phyloP scores from a whole-genome alignment of 2,329 filamentous ascomycete genomes.

The Talaromyces marneffei region DNA sequence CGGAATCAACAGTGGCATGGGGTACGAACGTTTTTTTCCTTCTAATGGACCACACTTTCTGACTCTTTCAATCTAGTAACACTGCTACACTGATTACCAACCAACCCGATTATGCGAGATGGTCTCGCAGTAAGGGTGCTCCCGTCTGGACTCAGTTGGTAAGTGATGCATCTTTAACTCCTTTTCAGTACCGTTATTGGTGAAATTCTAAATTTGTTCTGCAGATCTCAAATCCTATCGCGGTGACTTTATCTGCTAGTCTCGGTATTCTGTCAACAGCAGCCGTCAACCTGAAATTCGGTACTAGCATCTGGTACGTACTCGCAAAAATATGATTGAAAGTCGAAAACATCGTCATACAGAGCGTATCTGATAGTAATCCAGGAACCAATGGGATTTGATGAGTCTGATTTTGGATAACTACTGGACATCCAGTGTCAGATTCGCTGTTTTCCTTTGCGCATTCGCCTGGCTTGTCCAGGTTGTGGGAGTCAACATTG shows the following conservation, averaged over 20 bases:
- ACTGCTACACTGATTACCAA: conserved; percentile 38
- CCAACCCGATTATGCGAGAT: conserved; percentile 44
- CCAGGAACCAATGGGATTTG: conserved; percentile 27
- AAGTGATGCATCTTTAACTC: neutral
- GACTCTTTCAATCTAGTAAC: conserved; percentile 14
- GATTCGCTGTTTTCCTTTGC: conserved; percentile 36
- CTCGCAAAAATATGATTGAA: neutral
- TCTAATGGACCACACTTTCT: neutral
- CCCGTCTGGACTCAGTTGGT: conserved; percentile 38
- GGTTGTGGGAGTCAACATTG: conserved; percentile 36
- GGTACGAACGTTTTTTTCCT: conserved; percentile 6
- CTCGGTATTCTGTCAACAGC: conserved; percentile 43
- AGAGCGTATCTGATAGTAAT: neutral
- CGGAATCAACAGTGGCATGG: conserved; percentile 37
- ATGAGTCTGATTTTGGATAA: conserved; percentile 28
- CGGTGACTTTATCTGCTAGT: conserved; percentile 37
- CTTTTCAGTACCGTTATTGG: neutral
- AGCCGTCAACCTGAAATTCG: conserved; percentile 41
- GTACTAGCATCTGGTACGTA: conserved; percentile 24
- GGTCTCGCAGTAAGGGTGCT: conserved; percentile 23
- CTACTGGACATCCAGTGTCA: conserved; percentile 28
- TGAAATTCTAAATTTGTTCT: neutral
- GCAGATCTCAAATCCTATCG: conserved; percentile 37
- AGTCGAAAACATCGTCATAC: neutral
- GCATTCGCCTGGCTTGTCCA: conserved; percentile 33